Evolutionary conservation across 352 stramenopile species (phyloP).

Genomic region (Pythium utonaiense): DNA sequence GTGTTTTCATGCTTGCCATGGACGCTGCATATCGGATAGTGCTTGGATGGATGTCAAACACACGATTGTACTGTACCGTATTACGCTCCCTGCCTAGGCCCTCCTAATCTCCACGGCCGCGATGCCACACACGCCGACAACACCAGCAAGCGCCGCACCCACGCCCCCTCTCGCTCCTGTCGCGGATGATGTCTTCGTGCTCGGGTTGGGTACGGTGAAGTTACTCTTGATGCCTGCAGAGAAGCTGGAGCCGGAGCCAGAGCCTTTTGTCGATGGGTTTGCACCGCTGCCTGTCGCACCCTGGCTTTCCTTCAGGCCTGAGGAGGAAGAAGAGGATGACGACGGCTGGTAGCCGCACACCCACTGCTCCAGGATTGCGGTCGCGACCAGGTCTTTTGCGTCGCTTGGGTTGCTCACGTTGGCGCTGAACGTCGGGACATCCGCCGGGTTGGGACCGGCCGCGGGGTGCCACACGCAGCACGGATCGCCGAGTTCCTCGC

Average conservation of each 20-base stretch:
- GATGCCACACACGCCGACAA: background rate
- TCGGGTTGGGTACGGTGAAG: background rate
- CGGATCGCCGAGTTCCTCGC: constrained; percentile 61
- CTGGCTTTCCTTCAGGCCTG: background rate
- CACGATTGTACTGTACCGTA: too few species aligned
- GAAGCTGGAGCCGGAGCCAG: background rate
- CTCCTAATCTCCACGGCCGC: background rate
- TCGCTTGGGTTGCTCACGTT: constrained; percentile 21
- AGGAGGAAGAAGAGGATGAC: background rate
- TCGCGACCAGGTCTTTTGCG: background rate
- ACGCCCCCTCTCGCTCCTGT: background rate
- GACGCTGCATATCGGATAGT: too few species aligned
- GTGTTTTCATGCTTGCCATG: too few species aligned
- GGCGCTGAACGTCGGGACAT: constrained; percentile 9
- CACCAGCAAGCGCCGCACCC: background rate
- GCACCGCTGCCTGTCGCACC: background rate
- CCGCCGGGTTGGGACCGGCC: background rate
- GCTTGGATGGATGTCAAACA: too few species aligned
- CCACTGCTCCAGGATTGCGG: constrained; percentile 9
- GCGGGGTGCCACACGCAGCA: constrained; percentile 30
- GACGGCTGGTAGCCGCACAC: constrained; percentile 6
- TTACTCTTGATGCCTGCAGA: background rate
- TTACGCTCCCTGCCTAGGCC: too few species aligned
- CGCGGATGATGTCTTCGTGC: background rate
- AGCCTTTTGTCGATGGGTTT: background rate